Evolutionary conservation across 2,329 filamentous ascomycete genomes (phyloP), one percentile per base, ranked within the genome.

Genomic region (Ophidiomyces ophidiicola): DNA sequence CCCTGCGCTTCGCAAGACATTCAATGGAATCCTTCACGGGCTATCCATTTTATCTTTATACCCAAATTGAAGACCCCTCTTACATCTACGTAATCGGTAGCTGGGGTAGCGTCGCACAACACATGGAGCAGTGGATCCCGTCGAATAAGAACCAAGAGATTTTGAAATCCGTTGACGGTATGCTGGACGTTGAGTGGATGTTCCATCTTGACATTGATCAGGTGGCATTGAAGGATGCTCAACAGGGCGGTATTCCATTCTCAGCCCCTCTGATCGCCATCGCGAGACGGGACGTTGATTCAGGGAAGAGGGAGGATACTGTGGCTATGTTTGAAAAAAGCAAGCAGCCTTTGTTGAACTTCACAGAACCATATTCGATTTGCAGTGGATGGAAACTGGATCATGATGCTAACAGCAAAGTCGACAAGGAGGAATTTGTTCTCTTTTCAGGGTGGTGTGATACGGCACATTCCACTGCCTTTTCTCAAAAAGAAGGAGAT

Each of bases 61-160:
- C 60, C 15, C 64, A 69, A 36, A 32, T 62, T n/a, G 62, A 70
- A 39, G 61, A 70, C 43, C 59, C 62, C 0, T 47, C 52, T 0
- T 49, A 52, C 7, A 48, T 65, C 14, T 70, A 68, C 48, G 55
- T 70, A 8, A 35, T 70, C 5, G 67, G 65, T 6, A 59, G 58
- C 43, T 70, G 67, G 67, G 52, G 58, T 1, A 67, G 61, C 2
- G 48, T 64, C 2, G 51, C 50, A 1, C 55, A 60, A 36, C 67
- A 71, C 36, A 50, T 58, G 40, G 49, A 59, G 1, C 50, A 57
- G 1, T 70, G 66, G 53, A 59, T 70, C 3, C 58, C 61, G 0
- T 60, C 63, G 0, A 30, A 49, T 8, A 55, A 54, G 1, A 70
- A 71, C 41, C 60, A 66, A 44, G 50, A 49, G 1, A 10, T 66